phyloP scores from a whole-genome alignment of 2,329 filamentous ascomycete genomes.

The Paraconiothyrium sp. region DNA sequence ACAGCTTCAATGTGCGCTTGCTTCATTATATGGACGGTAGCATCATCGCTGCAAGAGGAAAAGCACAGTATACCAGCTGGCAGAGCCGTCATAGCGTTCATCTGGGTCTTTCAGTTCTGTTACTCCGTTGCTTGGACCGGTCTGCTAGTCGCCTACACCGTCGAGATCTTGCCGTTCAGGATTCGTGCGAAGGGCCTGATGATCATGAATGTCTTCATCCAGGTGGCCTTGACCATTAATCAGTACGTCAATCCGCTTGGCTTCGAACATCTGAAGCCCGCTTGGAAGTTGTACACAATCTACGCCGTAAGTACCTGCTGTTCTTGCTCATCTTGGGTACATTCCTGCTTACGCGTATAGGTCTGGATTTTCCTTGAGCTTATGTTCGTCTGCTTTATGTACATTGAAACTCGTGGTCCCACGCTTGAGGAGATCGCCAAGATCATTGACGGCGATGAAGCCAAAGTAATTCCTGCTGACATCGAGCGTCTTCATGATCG shows the following conservation, averaged over 20 bases:
- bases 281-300: slow-evolving; percentile 72
- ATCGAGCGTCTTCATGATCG: slow-evolving; percentile 30
- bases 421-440: slow-evolving; percentile 76
- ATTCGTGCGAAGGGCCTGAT: slow-evolving; percentile 58
- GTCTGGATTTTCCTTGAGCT: slow-evolving; percentile 70
- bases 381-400: slow-evolving; percentile 71
- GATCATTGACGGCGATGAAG: slow-evolving; percentile 74
- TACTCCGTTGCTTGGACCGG: slow-evolving; percentile 34
- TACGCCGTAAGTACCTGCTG: slow-evolving; percentile 61
- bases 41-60: slow-evolving; percentile 56
- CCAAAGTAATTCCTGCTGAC: slow-evolving; percentile 50
- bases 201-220: slow-evolving; percentile 71
- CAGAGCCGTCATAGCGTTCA: slow-evolving; percentile 58
- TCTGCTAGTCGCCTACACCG: slow-evolving; percentile 55
- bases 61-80: slow-evolving; percentile 51
- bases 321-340: not conserved
- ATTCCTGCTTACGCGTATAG: slow-evolving; percentile 26
- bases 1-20: slow-evolving; percentile 51
- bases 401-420: slow-evolving; percentile 75
- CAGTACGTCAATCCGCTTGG: slow-evolving; percentile 71
- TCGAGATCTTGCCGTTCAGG: slow-evolving; percentile 58
- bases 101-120: slow-evolving; percentile 28
- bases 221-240: slow-evolving; percentile 69
- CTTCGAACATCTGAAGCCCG: slow-evolving; percentile 65
- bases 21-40: slow-evolving; percentile 58